phyloP scores from a whole-genome alignment of 352 stramenopile genomes.

The Globisporangium yorkense region DNA sequence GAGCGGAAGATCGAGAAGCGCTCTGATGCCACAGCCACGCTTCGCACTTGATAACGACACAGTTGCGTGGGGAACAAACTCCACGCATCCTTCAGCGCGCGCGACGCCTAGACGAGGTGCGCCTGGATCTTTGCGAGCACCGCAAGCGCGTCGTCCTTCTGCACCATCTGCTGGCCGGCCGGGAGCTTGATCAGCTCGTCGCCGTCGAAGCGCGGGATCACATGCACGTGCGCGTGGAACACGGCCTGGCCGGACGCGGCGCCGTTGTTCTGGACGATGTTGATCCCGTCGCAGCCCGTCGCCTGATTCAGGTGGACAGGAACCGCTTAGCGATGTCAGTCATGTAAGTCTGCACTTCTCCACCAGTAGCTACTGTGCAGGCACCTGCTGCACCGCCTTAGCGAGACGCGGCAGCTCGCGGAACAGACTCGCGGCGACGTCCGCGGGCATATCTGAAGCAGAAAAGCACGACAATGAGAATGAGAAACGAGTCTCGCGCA shows the following conservation, averaged over 20 bases:
- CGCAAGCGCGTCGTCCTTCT: constrained; percentile 44
- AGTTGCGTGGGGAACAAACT: too few species aligned
- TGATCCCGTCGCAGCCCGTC: constrained; percentile 59
- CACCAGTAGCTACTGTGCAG: neutral
- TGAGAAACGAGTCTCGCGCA: neutral
- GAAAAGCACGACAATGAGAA: neutral
- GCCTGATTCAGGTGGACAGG: constrained; percentile 15
- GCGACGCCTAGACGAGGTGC: constrained; percentile 41
- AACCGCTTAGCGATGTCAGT: neutral
- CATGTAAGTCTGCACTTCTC: neutral
- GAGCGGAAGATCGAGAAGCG: too few species aligned
- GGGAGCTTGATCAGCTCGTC: constrained; percentile 60
- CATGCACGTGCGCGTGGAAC: constrained; percentile 79
- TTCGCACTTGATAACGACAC: too few species aligned
- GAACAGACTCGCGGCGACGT: constrained; percentile 67
- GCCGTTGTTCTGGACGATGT: constrained; percentile 85
- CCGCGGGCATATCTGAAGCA: constrained; percentile 50
- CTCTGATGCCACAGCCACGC: too few species aligned
- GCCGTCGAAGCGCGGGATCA: constrained; percentile 64
- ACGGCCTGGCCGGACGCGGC: constrained; percentile 54
- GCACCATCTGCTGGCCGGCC: constrained; percentile 48
- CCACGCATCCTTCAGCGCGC: too few species aligned
- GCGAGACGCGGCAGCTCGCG: constrained; percentile 66
- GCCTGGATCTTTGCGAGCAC: constrained; percentile 75
- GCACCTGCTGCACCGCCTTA: constrained; percentile 61